These are phyloP conservation scores for Lactarius deliciosus DNA, from an alignment of 768 basidiomycete genomes.

Conservation along the genomic window DNA sequence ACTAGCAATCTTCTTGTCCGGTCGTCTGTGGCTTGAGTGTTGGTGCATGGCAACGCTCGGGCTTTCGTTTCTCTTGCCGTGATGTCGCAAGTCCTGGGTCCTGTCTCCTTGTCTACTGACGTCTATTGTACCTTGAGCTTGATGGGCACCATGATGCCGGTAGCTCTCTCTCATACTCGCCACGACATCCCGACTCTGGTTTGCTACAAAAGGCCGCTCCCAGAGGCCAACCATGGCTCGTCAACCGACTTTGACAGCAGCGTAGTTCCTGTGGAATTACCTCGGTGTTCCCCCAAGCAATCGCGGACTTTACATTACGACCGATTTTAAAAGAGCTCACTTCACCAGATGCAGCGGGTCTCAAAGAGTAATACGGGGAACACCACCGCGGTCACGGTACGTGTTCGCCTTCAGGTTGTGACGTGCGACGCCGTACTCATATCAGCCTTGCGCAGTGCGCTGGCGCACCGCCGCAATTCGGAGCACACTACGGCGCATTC, in stretches of 20 bases:
- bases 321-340: neutral
- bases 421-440: neutral
- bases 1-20: neutral
- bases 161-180: neutral
- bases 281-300: neutral
- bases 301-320: neutral
- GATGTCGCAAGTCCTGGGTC: neutral
- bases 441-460: neutral
- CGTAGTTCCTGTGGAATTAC: conserved; percentile 1
- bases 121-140: neutral
- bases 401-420: neutral
- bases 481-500: conserved; percentile 14
- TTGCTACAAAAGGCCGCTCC: conserved; percentile 15
- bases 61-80: neutral
- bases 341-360: neutral
- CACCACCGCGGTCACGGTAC: conserved; percentile 9
- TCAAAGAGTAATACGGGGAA: neutral
- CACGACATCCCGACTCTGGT: conserved; percentile 2
- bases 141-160: neutral
- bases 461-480: conserved; percentile 1
- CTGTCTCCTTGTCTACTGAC: neutral
- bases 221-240: neutral
- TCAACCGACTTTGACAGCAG: conserved; percentile 2
- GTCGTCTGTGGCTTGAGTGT: neutral
- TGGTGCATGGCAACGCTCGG: neutral